A percentile compares a stretch with the other conserved stretches of the same genome.
Conservation (phyloP, 805 yeast genomes). For the Metschnikowia arizonensis region DNA sequence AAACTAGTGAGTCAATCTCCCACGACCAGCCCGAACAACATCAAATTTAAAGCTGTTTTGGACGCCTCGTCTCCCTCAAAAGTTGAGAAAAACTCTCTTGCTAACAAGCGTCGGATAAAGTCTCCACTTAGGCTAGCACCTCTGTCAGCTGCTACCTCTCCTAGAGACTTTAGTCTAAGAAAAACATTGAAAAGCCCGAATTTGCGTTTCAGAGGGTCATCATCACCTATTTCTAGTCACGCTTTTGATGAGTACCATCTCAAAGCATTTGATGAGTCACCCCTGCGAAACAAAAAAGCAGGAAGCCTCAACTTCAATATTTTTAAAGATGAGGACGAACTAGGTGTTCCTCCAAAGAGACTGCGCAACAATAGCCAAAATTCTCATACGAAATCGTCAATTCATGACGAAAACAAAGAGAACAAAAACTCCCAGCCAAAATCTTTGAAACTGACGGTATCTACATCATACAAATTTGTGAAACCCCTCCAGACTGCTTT, state of each 20-base stretch:
- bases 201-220: slow-evolving; percentile 15
- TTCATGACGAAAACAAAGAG: slow-evolving; percentile 33
- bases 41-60: slow-evolving; percentile 12
- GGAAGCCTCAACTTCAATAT: slow-evolving; percentile 12
- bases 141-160: slow-evolving; percentile 13
- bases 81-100: slow-evolving; percentile 20
- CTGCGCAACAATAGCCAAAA: slow-evolving; percentile 7
- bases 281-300: slow-evolving; percentile 15
- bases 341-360: slow-evolving; percentile 1
- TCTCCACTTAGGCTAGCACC: slow-evolving; percentile 24
- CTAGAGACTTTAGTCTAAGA: slow-evolving; percentile 13
- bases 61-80: slow-evolving; percentile 14
- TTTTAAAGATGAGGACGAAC: slow-evolving; percentile 11
- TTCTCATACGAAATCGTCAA: slow-evolving; percentile 1
- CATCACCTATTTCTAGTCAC: slow-evolving; percentile 15
- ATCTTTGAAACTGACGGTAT: slow-evolving; percentile 10
- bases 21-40: slow-evolving; percentile 27
- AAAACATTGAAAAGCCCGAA: slow-evolving; percentile 16
- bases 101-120: slow-evolving; percentile 30
- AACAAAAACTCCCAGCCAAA: slow-evolving; percentile 17
- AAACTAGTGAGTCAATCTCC: slow-evolving; percentile 42
- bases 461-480: slow-evolving; percentile 55
- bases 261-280: slow-evolving; percentile 16
- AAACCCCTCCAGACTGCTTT: slow-evolving; percentile 86
- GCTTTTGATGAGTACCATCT: slow-evolving; percentile 13